A percentile compares a stretch with the other conserved stretches of the same genome.
These are phyloP conservation scores for Ambrosiella cleistominuta DNA, from an alignment of 2,329 filamentous ascomycete genomes.

Conservation along the genomic window DNA sequence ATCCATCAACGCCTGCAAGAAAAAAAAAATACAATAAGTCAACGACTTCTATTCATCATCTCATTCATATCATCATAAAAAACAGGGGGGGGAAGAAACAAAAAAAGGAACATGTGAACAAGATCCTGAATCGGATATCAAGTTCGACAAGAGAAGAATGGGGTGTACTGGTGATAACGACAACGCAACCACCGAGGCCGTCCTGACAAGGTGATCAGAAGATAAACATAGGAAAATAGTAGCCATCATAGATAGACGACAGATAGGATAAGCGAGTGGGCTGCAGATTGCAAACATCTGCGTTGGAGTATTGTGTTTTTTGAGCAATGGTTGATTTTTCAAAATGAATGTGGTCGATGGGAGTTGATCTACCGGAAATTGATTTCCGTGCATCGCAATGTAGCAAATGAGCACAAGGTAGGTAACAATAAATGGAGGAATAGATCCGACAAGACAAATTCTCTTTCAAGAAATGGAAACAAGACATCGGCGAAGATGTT, in stretches of 20 bases:
- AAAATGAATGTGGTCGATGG: not conserved
- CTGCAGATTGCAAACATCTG: no score
- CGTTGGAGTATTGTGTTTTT: no score
- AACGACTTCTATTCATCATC: slow-evolving; percentile 6
- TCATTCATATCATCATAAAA: slow-evolving; percentile 10
- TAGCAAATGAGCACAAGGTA: not conserved
- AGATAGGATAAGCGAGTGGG: no score
- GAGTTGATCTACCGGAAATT: not conserved
- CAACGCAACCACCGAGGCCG: no score
- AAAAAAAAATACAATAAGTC: not conserved
- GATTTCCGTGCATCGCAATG: slow-evolving; percentile 6
- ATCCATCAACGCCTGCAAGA: not conserved
- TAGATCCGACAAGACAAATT: not conserved
- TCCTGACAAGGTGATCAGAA: no score
- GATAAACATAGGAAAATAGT: no score
- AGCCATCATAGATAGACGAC: no score
- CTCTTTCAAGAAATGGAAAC: not conserved
- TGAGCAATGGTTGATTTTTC: not conserved
- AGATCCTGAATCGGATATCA: not conserved
- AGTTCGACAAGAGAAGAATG: not conserved
- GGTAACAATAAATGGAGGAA: not conserved
- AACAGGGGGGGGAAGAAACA: not conserved
- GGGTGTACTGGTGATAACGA: not conserved
- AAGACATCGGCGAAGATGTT: not conserved
- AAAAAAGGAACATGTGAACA: not conserved